Base-by-base conservation (phyloP, 108 stramenopile genomes). In the Craspedostauros australis region DNA sequence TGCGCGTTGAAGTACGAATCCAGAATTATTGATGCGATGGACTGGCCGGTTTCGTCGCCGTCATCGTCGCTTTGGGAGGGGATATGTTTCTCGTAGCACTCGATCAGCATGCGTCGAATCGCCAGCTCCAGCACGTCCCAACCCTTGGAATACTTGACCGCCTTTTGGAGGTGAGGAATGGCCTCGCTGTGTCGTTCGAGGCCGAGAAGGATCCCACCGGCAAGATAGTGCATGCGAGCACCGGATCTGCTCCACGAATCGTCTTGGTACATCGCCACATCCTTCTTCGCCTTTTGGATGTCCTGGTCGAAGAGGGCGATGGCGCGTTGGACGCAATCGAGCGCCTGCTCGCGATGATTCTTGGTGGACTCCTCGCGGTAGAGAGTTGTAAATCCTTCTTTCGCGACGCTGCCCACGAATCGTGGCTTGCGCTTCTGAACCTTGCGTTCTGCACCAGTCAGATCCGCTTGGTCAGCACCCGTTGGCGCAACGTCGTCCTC, bases 191-290 rank as follows among this genome's bases (percentile, higher is more conserved):
- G 65, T 34, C 73, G 57, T 19, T 59, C 60, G 30, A 67, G 28
- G 14, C 74, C 72, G 30, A 75, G 47, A 9, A 87, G 61, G 30
- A 82, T 79, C 21, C 79, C 70, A 20, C 77, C 89, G 8, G 84
- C 83, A n/a, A 87, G 71, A 50, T 87, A 91, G 36, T 85, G 66
- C 46, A 87, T 48, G 11, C 89, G 66, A 16, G 83, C 76, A 22
- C 57, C 77, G 23, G 66, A 57, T 3, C 75, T 54, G 30, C 36
- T 37, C 44, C 53, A 70, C 1, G 63, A 27, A 40, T 55, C 36
- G 16, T 33, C 36, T n/a, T n/a, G n/a, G n/a, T n/a, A n/a, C n/a
- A n/a, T n/a, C n/a, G n/a, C n/a, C n/a, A n/a, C n/a, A 4, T 45
- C 53, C 36, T 41, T 38, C 28, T 51, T 44, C 6, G 30, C 57